Evolutionary conservation across 768 basidiomycete genomes (phyloP).

Genomic region (Sporobolomyces pararoseus): DNA sequence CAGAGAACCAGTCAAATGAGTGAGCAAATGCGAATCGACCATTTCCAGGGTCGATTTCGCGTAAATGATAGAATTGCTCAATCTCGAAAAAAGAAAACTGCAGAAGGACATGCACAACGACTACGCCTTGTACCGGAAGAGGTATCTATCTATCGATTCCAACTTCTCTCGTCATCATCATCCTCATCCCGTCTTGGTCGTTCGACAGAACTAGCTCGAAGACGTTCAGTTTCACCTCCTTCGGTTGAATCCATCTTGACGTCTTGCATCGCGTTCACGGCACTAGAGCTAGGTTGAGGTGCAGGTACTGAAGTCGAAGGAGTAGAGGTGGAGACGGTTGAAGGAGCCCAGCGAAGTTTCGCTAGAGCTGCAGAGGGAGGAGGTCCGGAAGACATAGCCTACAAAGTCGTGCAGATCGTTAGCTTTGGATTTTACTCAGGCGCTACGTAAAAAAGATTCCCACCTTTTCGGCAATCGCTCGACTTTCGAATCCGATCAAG

Average conservation of each 20-base stretch:
- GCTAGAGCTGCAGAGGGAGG: neutral
- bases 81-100: too few species aligned
- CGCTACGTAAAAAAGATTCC: too few species aligned
- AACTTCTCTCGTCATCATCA: constrained; percentile 18
- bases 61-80: too few species aligned
- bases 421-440: too few species aligned
- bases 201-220: neutral
- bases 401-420: too few species aligned
- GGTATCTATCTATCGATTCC: neutral
- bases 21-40: too few species aligned
- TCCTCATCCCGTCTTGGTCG: neutral
- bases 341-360: constrained; percentile 13
- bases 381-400: constrained; percentile 7
- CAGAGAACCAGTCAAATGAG: too few species aligned
- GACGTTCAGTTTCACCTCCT: neutral
- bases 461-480: constrained; percentile 14
- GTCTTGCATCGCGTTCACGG: neutral
- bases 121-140: neutral
- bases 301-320: neutral
- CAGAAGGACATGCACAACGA: neutral
- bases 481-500: neutral
- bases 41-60: too few species aligned
- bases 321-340: neutral
- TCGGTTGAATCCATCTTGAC: neutral
- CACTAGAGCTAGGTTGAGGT: neutral